Base-by-base conservation (phyloP, 306 rosid species). In the Begonia peltatifolia region DNA sequence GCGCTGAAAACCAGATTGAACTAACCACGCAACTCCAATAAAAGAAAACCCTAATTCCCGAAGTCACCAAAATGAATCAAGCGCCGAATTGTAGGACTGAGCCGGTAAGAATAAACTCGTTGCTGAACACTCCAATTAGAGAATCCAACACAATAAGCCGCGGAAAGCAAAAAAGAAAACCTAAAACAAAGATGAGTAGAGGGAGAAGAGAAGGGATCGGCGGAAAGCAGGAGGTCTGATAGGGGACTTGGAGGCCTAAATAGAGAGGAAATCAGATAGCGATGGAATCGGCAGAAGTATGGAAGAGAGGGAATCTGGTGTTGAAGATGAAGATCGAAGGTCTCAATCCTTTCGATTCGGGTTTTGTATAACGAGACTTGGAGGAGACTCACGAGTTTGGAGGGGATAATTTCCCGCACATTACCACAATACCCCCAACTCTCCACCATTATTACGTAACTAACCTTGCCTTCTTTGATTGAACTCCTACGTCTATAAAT, bases 91-190 rank as follows among this genome's bases (percentile, higher is more conserved):
- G 38, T 52, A 6, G 38, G 15, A 13, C 35, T 8, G 61, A 80
- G 78, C 68, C 84, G 81, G 79, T 68, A 75, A 72, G 42, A 47
- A n/a, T 42, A 9, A 44, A n/a, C 3, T n/a, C 46, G 43, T 54
- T 49, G 59, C 56, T 43, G 50, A 68, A 64, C 25, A 49, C 41
- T 53, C 52, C 47, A 68, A 62, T 43, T 64, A 52, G 42, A 53
- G 13, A 49, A 8, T 10, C 38, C 38, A 30, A 30, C 38, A 30
- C 0, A 30, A 4, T 4, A 30, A 30, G 38, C 1, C 38, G 38
- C 38, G 38, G 38, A 30, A n/a, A n/a, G n/a, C n/a, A n/a, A n/a
- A n/a, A n/a, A n/a, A n/a, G n/a, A n/a, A n/a, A 30, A 30, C 38
- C 8, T 75, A 76, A 62, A 35, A 42, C 56, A 50, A 41, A 14